Conservation (phyloP, 352 stramenopile species). For the Ophiocytium majus region DNA sequence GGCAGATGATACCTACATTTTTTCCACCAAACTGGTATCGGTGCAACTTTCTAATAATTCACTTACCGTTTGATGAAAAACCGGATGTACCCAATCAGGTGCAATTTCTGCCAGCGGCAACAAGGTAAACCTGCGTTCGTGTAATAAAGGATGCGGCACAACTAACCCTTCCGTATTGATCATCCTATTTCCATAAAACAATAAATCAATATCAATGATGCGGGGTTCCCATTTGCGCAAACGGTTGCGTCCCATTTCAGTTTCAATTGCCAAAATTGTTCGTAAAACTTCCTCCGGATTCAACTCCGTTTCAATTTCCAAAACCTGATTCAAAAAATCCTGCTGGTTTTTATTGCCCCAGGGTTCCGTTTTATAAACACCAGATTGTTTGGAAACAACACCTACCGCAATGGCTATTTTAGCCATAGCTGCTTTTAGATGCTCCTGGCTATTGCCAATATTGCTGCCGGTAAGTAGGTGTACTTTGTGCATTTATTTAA, state of each 20-base stretch:
- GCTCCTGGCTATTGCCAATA: conserved; percentile 19
- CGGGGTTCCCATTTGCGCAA: conserved; percentile 17
- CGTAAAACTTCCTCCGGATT: conserved; percentile 18
- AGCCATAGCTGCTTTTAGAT: conserved; percentile 20
- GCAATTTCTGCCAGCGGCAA: conserved; percentile 18
- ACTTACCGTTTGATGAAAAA: conserved; percentile 22
- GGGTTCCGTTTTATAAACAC: conserved; percentile 20
- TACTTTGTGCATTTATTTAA: conserved; percentile 23
- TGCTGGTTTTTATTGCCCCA: conserved; percentile 19
- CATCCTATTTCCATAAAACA: conserved; percentile 22
- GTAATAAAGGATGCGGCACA: conserved; percentile 19
- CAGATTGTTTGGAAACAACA: conserved; percentile 21
- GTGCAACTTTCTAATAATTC: conserved; percentile 22
- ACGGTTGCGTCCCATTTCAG: conserved; percentile 18
- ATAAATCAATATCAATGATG: conserved; percentile 23
- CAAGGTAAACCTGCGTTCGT: conserved; percentile 19
- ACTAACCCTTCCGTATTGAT: conserved; percentile 20
- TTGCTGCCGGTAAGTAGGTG: conserved; percentile 18
- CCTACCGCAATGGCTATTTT: conserved; percentile 19
- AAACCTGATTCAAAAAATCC: conserved; percentile 22
- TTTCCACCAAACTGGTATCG: conserved; percentile 19
- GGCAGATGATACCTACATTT: conserved; percentile 20
- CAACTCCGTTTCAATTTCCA: conserved; percentile 20
- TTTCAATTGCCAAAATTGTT: conserved; percentile 22
- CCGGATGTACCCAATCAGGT: conserved; percentile 18